Evolutionary conservation across 192 early-diverging fungal species (phyloP).

Genomic region (Spinellus fusiger): DNA sequence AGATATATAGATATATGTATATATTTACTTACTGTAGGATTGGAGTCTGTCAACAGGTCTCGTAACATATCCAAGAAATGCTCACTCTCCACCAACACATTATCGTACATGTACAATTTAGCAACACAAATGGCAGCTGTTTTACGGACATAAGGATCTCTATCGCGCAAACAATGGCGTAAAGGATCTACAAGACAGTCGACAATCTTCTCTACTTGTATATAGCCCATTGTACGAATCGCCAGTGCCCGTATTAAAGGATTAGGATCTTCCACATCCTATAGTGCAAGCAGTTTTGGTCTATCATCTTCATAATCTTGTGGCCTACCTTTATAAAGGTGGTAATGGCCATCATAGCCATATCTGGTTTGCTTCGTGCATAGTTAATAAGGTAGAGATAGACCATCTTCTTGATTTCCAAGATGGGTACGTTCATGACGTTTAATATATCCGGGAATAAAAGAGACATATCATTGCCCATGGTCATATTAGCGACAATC

Average conservation of each 20-base stretch:
- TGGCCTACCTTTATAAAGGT: conserved; percentile 74
- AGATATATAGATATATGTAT: neutral
- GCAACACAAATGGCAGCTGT: conserved; percentile 92
- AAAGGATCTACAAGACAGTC: conserved; percentile 83
- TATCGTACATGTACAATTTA: conserved; percentile 90
- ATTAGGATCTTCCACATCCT: conserved; percentile 91
- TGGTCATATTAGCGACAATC: conserved; percentile 99
- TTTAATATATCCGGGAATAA: conserved; percentile 89
- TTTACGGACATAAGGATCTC: conserved; percentile 96
- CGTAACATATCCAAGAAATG: conserved; percentile 87
- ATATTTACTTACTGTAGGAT: conserved; percentile 66
- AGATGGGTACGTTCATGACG: conserved; percentile 84
- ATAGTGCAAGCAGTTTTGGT: neutral
- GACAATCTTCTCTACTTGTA: conserved; percentile 88
- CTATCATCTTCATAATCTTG: neutral
- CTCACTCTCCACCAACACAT: conserved; percentile 76
- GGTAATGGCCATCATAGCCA: conserved; percentile 87
- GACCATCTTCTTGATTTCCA: conserved; percentile 87
- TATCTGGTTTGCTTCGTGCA: conserved; percentile 86
- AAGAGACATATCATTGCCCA: conserved; percentile 98
- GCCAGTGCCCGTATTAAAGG: conserved; percentile 93
- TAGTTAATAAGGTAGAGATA: conserved; percentile 98
- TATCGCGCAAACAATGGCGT: conserved; percentile 71
- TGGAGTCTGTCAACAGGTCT: conserved; percentile 81
- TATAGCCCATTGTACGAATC: conserved; percentile 96